These are phyloP conservation scores for Talaromyces sp. DNA, from an alignment of 2,329 filamentous ascomycete genomes.

Conservation along the genomic window DNA sequence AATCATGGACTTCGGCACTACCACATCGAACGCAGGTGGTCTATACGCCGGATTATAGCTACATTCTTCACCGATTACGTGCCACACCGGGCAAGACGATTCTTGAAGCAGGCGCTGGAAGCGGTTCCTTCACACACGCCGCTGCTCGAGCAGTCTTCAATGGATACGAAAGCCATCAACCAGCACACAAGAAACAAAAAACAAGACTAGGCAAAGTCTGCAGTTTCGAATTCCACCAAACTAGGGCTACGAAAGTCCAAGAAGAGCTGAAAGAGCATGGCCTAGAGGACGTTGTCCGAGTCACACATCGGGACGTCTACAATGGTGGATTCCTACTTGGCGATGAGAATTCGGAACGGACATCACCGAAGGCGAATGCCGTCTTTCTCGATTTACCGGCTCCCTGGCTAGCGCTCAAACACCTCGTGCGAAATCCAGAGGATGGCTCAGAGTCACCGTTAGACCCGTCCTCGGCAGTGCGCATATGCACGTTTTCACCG, in stretches of 20 bases:
- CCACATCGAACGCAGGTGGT: constrained; percentile 51
- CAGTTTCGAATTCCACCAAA: constrained; percentile 48
- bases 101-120: constrained; percentile 50
- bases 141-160: constrained; percentile 47
- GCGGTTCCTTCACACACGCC: constrained; percentile 50
- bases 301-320: constrained; percentile 48
- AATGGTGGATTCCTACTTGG: constrained; percentile 43
- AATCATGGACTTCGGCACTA: constrained; percentile 48
- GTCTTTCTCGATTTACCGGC: constrained; percentile 49
- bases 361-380: constrained; percentile 42
- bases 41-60: constrained; percentile 51
- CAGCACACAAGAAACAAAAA: constrained; percentile 21
- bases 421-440: constrained; percentile 38
- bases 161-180: constrained; percentile 33
- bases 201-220: constrained; percentile 41
- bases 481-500: constrained; percentile 91
- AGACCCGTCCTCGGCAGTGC: constrained; percentile 63
- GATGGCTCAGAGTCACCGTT: constrained; percentile 49
- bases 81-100: constrained; percentile 43
- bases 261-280: constrained; percentile 43
- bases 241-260: constrained; percentile 38
- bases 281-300: constrained; percentile 40
- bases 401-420: constrained; percentile 47
- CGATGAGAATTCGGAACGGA: constrained; percentile 23
- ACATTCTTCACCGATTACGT: constrained; percentile 46